Conservation (phyloP, 2,329 filamentous ascomycete genomes). For the Hymenoscyphus repandus region DNA sequence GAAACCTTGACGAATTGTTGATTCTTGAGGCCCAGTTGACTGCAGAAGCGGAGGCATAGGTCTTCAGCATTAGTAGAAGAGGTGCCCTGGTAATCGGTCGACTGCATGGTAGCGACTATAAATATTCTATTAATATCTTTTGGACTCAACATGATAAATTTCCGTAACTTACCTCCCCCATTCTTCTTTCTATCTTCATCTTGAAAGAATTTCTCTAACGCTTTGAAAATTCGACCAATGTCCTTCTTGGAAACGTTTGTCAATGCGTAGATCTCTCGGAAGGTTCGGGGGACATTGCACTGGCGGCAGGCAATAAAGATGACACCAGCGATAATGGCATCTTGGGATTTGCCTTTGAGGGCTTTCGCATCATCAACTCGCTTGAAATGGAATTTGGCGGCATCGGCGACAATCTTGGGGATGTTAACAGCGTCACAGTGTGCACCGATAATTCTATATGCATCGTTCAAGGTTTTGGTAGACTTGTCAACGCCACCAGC, state of each 20-base stretch:
- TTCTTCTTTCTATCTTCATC: slow-evolving; percentile 59
- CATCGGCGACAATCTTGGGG: slow-evolving; percentile 75
- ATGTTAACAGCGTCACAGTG: slow-evolving; percentile 83
- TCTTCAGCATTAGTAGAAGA: slow-evolving; percentile 75
- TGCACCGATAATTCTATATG: slow-evolving; percentile 81
- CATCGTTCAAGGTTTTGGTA: slow-evolving; percentile 74
- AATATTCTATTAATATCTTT: slow-evolving; percentile 28
- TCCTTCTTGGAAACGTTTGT: slow-evolving; percentile 97
- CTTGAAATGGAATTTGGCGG: slow-evolving; percentile 93
- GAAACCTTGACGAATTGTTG: slow-evolving; percentile 76
- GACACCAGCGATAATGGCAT: slow-evolving; percentile 90
- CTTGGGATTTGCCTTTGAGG: slow-evolving; percentile 92
- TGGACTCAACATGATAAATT: slow-evolving; percentile 16
- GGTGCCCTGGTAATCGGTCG: slow-evolving; percentile 64
- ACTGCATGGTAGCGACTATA: slow-evolving; percentile 23
- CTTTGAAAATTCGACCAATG: slow-evolving; percentile 92
- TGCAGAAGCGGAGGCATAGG: slow-evolving; percentile 86
- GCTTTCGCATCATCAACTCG: slow-evolving; percentile 86
- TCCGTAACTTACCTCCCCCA: slow-evolving; percentile 45
- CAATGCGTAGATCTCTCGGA: slow-evolving; percentile 88
- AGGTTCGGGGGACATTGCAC: slow-evolving; percentile 79
- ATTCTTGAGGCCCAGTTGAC: slow-evolving; percentile 66
- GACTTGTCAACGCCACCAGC: slow-evolving; percentile 68
- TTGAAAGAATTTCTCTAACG: slow-evolving; percentile 80
- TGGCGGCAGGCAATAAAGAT: slow-evolving; percentile 98